phyloP scores from a whole-genome alignment of 108 stramenopile species.

The Skeletonema potamos region DNA sequence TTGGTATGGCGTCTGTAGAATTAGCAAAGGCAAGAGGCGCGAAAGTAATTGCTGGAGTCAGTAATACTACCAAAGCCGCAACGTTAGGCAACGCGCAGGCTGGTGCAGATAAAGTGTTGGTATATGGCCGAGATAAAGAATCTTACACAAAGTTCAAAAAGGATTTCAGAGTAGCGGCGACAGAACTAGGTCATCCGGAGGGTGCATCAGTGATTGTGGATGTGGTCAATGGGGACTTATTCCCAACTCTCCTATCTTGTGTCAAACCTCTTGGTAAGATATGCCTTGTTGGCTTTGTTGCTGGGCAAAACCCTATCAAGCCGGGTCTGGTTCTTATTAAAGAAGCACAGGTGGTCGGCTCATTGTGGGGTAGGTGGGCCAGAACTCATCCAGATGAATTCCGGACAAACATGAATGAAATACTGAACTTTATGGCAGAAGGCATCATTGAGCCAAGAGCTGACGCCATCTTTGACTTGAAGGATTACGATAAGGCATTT shows the following conservation, averaged over 20 bases:
- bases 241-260: conserved; percentile 59
- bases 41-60: conserved; percentile 72
- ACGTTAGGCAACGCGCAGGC: conserved; percentile 26
- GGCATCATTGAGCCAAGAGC: conserved; percentile 61
- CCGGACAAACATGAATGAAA: conserved; percentile 57
- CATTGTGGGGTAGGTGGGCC: conserved; percentile 71
- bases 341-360: conserved; percentile 59
- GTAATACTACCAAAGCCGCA: conserved; percentile 40
- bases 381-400: conserved; percentile 47
- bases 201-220: conserved; percentile 71
- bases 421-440: conserved; percentile 51
- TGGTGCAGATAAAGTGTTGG: conserved; percentile 63
- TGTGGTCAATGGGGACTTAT: conserved; percentile 69
- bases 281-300: conserved; percentile 70
- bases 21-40: conserved; percentile 72
- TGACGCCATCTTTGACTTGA: conserved; percentile 54
- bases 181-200: conserved; percentile 51
- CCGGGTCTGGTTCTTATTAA: conserved; percentile 53
- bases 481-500: conserved; percentile 58
- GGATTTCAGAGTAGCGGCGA: conserved; percentile 31
- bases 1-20: conserved; percentile 80
- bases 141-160: conserved; percentile 54
- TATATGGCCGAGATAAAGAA: conserved; percentile 53
- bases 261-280: conserved; percentile 65
- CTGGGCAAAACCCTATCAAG: conserved; percentile 66